phyloP scores from a whole-genome alignment of 139 green algal species.

The Auxenochlorella pyrenoidosa region DNA sequence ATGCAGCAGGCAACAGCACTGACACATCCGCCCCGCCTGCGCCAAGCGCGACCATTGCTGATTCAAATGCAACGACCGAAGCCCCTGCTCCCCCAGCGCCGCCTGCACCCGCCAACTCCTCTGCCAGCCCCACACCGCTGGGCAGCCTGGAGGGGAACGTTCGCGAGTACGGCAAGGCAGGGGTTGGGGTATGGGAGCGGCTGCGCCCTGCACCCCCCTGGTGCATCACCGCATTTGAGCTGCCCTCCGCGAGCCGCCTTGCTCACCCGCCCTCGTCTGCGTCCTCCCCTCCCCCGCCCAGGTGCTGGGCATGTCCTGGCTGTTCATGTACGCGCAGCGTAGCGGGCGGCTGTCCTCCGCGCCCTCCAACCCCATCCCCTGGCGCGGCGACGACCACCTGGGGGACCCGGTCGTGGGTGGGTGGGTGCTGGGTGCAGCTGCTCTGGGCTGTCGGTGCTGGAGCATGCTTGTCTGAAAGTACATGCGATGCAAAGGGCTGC shows the following conservation, averaged over 20 bases:
- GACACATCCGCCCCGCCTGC: background rate
- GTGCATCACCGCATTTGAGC: too few species aligned
- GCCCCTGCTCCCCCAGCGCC: too few species aligned
- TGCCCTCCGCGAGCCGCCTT: background rate
- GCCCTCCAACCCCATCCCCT: conserved; percentile 56
- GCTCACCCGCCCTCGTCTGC: background rate
- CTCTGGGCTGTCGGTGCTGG: too few species aligned
- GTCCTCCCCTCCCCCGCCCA: background rate
- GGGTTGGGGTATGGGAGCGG: background rate
- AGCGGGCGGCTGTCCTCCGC: conserved; percentile 33
- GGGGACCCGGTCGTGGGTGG: conserved; percentile 39
- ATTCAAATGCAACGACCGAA: too few species aligned
- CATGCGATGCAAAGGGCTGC: too few species aligned
- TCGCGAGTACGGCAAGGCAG: background rate
- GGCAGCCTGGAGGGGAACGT: background rate
- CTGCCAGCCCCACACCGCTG: background rate
- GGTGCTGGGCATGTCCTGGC: conserved; percentile 45
- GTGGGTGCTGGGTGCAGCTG: background rate
- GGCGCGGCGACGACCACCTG: conserved; percentile 59
- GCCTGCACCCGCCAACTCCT: background rate
- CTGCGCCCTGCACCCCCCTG: background rate
- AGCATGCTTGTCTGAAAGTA: too few species aligned
- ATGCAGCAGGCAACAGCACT: background rate
- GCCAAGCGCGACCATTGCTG: background rate
- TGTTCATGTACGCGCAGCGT: conserved; percentile 64